Base-by-base conservation (phyloP, 768 basidiomycete species). In the Floccularia luteovirens region DNA sequence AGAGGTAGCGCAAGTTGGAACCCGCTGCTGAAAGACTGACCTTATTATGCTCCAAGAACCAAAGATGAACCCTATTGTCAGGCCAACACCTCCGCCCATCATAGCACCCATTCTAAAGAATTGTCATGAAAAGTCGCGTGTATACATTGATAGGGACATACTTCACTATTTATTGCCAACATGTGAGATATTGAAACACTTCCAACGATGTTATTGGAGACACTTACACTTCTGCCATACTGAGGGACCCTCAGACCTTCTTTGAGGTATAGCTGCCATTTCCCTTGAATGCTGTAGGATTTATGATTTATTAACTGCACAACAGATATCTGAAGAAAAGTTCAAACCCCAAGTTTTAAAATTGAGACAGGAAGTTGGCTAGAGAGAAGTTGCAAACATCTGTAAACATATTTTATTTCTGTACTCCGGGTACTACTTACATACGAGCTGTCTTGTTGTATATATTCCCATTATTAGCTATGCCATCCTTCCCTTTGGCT, bases 51-150 rank as follows among this genome's bases (percentile, higher is more conserved):
- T 91, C 69, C 85, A 96, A 20, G 84, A 81, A 31, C 94, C 94
- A 54, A 98, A 98, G 44, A 99, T 82, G 66, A 98, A 97, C 13
- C 96, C 94, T 55, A 97, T 96, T 24, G 92, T 94, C 33, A 96
- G 74, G 10, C 94, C 94, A 39, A 97, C 93, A 43, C 90, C 89
- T 50, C 82, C 87, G 41, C 89, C 89, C 88, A 90, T 90, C 43
- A 89, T 62, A 32, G 89, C 90, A 51, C 89, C 89, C 89, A 91
- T 91, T 60, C 89, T 90, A 49, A n/a, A 45, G 43, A 43, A 34
- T 35, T 41, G 43, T 41, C 40, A 48, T 43, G 41, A 44, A 38
- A 19, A 42, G 14, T 32, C 44, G 31, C 27, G 33, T 42, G 40
- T 24, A n/a, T n/a, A 14, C 32, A 17, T 34, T 8, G 32, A 8